These are phyloP conservation scores for Lactarius hengduanensis DNA, from an alignment of 768 basidiomycete species.

Conservation along the genomic window DNA sequence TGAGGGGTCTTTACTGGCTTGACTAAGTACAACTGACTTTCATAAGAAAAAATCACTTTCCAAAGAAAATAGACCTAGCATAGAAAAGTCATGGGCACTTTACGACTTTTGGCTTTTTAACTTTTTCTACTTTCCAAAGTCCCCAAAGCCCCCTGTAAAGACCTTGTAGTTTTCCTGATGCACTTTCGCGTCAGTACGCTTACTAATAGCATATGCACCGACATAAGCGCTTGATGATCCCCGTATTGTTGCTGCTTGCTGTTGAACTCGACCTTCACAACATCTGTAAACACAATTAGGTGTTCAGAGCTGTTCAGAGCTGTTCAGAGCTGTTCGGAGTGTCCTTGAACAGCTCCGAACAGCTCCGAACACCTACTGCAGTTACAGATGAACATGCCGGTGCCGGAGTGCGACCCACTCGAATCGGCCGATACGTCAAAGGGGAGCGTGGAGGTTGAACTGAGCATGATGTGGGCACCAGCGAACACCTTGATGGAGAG, in stretches of 20 bases:
- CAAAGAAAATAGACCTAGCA: neutral
- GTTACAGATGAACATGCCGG: too few species aligned
- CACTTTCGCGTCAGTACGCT: too few species aligned
- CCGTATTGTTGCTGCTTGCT: too few species aligned
- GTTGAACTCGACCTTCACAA: neutral
- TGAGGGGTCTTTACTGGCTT: neutral
- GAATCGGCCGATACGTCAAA: neutral
- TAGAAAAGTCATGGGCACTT: neutral
- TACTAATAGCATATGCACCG: too few species aligned
- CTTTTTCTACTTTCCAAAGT: neutral
- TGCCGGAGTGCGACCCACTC: neutral
- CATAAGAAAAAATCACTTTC: neutral
- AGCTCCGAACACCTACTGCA: too few species aligned
- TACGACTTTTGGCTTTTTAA: neutral
- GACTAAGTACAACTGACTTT: neutral
- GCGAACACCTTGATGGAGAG: conserved; percentile 21
- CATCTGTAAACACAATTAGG: too few species aligned
- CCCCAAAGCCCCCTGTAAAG: neutral
- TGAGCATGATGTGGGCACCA: conserved; percentile 19
- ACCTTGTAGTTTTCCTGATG: neutral
- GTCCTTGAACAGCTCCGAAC: too few species aligned
- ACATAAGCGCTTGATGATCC: too few species aligned
- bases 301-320: too few species aligned
- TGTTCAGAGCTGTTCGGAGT: too few species aligned
- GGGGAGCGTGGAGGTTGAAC: conserved; percentile 13